Conservation (phyloP, 257 asterid species). For the Eucommia ulmoides region DNA sequence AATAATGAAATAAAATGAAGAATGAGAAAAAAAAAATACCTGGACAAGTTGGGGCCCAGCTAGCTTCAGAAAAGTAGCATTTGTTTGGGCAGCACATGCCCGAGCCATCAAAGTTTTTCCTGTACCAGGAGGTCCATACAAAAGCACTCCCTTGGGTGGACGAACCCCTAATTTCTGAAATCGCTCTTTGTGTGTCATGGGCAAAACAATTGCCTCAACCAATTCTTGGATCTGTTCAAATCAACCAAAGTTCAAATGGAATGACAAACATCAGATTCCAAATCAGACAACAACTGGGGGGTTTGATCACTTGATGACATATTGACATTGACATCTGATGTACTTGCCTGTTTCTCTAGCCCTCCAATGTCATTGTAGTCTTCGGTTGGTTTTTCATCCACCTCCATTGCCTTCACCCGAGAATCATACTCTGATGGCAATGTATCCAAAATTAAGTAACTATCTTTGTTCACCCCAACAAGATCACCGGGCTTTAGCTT, state of each 20-base stretch:
- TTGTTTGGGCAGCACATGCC: constrained; percentile 97
- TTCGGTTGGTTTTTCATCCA: constrained; percentile 97
- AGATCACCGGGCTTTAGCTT: constrained; percentile 90
- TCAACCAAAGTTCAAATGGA: not conserved
- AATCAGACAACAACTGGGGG: not conserved
- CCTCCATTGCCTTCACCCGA: constrained; percentile 98
- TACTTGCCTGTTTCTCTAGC: constrained; percentile 78
- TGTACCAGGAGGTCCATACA: constrained; percentile 88
- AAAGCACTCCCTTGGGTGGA: constrained; percentile 78
- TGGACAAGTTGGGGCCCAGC: constrained; percentile 97
- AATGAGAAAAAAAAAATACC: constrained; percentile 21
- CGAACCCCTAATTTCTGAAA: constrained; percentile 77
- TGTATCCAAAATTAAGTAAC: constrained; percentile 88
- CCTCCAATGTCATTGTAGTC: constrained; percentile 96
- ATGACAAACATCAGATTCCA: not conserved
- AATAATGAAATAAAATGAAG: no score
- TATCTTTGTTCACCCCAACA: constrained; percentile 97
- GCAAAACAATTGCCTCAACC: constrained; percentile 84
- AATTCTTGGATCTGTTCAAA: constrained; percentile 66
- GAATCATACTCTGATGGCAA: constrained; percentile 96
- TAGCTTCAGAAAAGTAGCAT: constrained; percentile 84
- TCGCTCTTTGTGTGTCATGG: constrained; percentile 81
- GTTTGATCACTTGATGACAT: not conserved
- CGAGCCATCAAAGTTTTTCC: constrained; percentile 91
- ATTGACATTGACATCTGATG: not conserved